Conservation (phyloP, 179 eudicot genomes). For the Heliamphora pulchella region DNA sequence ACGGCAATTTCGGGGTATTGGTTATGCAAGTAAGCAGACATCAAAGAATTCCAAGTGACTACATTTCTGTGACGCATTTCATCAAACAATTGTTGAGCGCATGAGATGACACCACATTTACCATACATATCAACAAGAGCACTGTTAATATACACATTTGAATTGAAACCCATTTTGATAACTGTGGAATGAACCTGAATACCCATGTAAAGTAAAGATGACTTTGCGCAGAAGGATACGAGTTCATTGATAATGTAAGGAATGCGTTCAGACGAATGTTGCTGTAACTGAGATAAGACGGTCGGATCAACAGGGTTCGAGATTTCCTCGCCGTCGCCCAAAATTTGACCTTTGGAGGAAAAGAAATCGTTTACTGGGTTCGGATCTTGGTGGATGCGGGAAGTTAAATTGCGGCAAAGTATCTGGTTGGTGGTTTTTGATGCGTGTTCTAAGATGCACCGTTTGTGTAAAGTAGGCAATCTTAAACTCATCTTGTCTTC, state of each 20-base stretch:
- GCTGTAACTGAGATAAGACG: conserved; percentile 5
- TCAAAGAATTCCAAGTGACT: conserved; percentile 53
- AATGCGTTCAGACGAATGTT: conserved; percentile 7
- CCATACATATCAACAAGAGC: conserved; percentile 38
- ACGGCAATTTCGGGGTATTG: conserved; percentile 23
- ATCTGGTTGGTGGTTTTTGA: conserved; percentile 12
- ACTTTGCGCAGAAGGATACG: conserved; percentile 37
- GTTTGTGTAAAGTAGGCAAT: conserved; percentile 1
- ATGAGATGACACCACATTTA: conserved; percentile 25
- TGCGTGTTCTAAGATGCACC: conserved; percentile 12
- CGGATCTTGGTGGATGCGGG: conserved; percentile 3
- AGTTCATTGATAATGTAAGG: conserved; percentile 32
- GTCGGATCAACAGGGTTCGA: conserved; percentile 7
- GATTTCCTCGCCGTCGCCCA: background rate
- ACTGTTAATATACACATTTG: conserved; percentile 38
- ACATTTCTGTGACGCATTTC: conserved; percentile 48
- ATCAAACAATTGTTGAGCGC: conserved; percentile 42
- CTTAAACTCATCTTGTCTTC: conserved; percentile 11
- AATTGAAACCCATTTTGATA: conserved; percentile 37
- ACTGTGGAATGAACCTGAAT: conserved; percentile 33
- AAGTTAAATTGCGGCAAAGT: conserved; percentile 19
- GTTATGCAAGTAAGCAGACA: conserved; percentile 40
- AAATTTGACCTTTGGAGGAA: background rate
- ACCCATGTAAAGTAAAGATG: conserved; percentile 27
- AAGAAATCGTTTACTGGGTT: background rate